phyloP scores from a whole-genome alignment of 352 stramenopile species.

The Pythium folliculosum region DNA sequence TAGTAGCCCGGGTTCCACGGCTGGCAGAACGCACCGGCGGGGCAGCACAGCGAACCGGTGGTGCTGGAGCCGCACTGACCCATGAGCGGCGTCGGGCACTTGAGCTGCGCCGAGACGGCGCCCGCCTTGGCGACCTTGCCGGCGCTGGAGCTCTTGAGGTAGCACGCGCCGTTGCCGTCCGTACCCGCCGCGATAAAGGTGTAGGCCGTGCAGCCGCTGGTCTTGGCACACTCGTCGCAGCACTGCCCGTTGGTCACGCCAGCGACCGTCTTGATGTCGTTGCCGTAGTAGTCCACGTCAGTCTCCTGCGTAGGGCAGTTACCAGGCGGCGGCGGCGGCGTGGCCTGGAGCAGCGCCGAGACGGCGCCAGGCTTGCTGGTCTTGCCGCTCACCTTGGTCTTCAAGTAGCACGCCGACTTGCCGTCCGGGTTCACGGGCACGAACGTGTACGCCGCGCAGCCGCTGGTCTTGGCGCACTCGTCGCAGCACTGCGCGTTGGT shows the following conservation, averaged over 20 bases:
- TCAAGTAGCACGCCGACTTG: conserved; percentile 52
- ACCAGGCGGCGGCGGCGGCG: conserved; percentile 23
- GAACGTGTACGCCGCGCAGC: conserved; percentile 18
- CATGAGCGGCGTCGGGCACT: conserved; percentile 34
- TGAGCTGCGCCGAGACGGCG: conserved; percentile 30
- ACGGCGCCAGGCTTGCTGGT: conserved; percentile 37
- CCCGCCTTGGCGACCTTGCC: conserved; percentile 32
- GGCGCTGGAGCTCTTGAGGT: conserved; percentile 39
- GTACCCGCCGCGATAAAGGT: conserved; percentile 52
- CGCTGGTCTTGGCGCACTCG: conserved; percentile 11
- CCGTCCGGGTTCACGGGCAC: conserved; percentile 22
- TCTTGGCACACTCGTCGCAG: conserved; percentile 45
- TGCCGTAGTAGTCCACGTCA: conserved; percentile 15
- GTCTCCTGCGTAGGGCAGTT: conserved; percentile 36
- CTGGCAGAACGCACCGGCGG: conserved; percentile 47
- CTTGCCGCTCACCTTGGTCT: conserved; percentile 38
- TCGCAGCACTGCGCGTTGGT: conserved; percentile 10
- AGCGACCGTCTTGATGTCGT: conserved; percentile 12
- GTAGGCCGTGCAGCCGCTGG: conserved; percentile 48
- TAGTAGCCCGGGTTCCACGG: conserved; percentile 64
- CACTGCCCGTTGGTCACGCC: conserved; percentile 33
- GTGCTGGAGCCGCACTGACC: conserved; percentile 40
- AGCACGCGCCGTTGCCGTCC: conserved; percentile 49
- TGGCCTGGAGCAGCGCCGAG: background rate
- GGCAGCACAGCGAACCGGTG: conserved; percentile 43